phyloP scores from a whole-genome alignment of 140 eudicot genomes.

The Oenanthe javanica region DNA sequence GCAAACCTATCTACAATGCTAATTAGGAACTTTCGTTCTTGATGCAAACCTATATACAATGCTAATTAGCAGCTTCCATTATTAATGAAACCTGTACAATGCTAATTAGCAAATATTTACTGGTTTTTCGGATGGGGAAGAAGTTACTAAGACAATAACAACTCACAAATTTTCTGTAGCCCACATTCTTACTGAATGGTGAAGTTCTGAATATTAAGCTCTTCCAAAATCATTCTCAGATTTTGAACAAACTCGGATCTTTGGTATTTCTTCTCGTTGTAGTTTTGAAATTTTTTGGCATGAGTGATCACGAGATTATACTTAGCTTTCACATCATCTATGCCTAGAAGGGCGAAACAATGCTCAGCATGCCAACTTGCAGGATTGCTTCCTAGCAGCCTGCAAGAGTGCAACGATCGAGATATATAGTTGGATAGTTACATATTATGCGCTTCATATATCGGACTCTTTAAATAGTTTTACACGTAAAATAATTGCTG shows the following conservation, averaged over 20 bases:
- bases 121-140: no score
- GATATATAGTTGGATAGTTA: no score
- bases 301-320: background rate
- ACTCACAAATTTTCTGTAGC: no score
- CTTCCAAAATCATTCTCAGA: background rate
- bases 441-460: no score
- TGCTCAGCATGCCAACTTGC: slow-evolving; percentile 44
- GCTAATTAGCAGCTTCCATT: no score
- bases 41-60: background rate
- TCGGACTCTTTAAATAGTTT: no score
- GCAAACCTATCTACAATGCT: no score
- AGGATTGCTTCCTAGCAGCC: slow-evolving; percentile 59
- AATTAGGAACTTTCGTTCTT: background rate
- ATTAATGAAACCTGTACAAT: no score
- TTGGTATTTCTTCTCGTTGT: background rate
- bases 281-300: background rate
- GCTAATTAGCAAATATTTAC: no score
- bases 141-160: no score
- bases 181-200: background rate
- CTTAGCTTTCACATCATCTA: background rate
- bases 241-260: background rate
- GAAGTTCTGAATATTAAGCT: background rate
- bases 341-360: slow-evolving; percentile 22
- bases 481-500: no score
- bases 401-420: slow-evolving; percentile 10